Base-by-base conservation (phyloP, 352 stramenopile genomes). In the Halophytophthora batemanensis region DNA sequence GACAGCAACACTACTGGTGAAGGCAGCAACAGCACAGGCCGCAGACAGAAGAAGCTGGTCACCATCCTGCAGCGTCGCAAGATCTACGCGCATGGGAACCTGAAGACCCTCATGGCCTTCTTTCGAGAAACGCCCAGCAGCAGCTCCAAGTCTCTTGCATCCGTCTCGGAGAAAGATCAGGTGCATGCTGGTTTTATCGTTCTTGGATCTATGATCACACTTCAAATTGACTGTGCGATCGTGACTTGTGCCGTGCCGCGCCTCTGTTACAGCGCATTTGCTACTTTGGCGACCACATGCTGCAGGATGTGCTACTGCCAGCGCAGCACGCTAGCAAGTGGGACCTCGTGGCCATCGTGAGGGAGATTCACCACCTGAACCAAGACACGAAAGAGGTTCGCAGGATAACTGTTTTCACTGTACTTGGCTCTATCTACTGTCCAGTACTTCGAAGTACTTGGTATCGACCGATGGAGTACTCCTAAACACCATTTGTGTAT, bases 261-360 rank as follows among this genome's bases (percentile, higher is more conserved):
- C 19, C 35, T 19, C 34, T 3, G 18, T 39, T 50, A 1, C 38
- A 79, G 69, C 50, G 62, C 6, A 66, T 84, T 29, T 80, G 71
- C 59, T 84, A 79, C 51, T 75, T 84, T 50, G 69, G 73, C 3
- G 68, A 84, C 48, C 73, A 84, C 40, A 39, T 80, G 7, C 36
- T 79, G 50, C 70, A 81, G 21, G 69, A 84, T 43, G 57, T 78
- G 17, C 44, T 73, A 12, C 48, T 69, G 13, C 69, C 70, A 37
- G 45, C 56, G 15, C 56, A 61, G 15, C 63, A 65, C 46, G 64
- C 56, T 5, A 56, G 43, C n/a, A 50, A 45, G 13, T 84, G 73
- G 73, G 73, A 81, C 34, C 45, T 73, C 1, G 55, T 84, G 5
- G 66, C 73, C 3, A 54, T 84, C 45, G 59, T 84, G 23, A 71